A percentile compares a stretch with the other conserved stretches of the same genome.
These are phyloP conservation scores for Termitomyces sp. DNA, from an alignment of 768 basidiomycete species.

Conservation along the genomic window DNA sequence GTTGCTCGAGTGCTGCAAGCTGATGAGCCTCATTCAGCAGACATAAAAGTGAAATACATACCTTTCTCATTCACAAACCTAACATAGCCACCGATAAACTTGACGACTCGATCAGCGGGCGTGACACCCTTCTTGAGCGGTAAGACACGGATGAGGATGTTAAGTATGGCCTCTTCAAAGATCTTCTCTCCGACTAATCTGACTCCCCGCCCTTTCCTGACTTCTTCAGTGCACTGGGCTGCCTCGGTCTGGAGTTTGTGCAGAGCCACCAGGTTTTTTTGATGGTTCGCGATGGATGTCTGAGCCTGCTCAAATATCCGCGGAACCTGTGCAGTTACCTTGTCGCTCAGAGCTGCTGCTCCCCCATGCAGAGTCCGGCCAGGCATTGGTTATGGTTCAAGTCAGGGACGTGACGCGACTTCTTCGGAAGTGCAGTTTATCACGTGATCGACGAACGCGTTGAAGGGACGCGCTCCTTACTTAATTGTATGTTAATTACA, in stretches of 20 bases:
- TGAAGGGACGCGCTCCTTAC: not conserved
- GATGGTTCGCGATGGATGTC: slow-evolving; percentile 69
- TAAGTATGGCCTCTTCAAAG: slow-evolving; percentile 65
- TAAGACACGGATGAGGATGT: slow-evolving; percentile 55
- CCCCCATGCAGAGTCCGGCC: slow-evolving; percentile 12
- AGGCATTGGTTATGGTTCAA: slow-evolving; percentile 12
- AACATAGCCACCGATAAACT: slow-evolving; percentile 78
- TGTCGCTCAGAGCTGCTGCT: slow-evolving; percentile 6
- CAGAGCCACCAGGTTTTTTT: slow-evolving; percentile 82
- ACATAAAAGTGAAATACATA: slow-evolving; percentile 23
- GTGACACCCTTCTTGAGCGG: slow-evolving; percentile 75
- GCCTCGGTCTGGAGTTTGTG: slow-evolving; percentile 74
- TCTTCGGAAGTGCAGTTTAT: not conserved
- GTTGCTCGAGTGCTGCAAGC: slow-evolving; percentile 33
- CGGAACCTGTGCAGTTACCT: slow-evolving; percentile 28
- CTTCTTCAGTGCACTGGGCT: slow-evolving; percentile 42
- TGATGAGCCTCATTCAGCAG: not conserved
- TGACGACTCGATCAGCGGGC: slow-evolving; percentile 72
- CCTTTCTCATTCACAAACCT: slow-evolving; percentile 75
- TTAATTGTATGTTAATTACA: not conserved
- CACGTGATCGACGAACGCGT: not conserved
- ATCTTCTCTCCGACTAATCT: slow-evolving; percentile 71
- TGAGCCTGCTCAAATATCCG: slow-evolving; percentile 83
- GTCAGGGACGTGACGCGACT: not conserved
- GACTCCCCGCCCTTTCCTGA: slow-evolving; percentile 37